Evolutionary conservation across 1,139 yeast genomes (phyloP).

Genomic region (Taphrina pruni): DNA sequence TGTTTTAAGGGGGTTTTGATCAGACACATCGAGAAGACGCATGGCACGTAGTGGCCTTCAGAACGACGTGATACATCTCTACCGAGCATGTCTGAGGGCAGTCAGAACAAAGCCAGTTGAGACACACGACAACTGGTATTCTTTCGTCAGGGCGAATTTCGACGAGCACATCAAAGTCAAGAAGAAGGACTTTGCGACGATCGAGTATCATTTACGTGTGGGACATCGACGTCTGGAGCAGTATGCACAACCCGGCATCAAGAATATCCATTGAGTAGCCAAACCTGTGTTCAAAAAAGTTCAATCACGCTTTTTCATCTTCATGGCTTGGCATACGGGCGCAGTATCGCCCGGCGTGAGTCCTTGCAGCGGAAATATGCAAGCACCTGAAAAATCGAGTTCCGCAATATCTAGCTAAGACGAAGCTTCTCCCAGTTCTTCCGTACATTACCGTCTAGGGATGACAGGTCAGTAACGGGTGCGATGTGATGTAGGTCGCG

Average conservation of each 20-base stretch:
- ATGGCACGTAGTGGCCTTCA: slow-evolving; percentile 36
- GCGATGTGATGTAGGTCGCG: too few species aligned
- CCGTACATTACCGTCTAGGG: too few species aligned
- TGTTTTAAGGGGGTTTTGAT: too few species aligned
- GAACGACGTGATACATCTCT: slow-evolving; percentile 49
- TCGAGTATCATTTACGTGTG: slow-evolving; percentile 78
- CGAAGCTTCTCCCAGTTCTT: too few species aligned
- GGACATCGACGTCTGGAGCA: slow-evolving; percentile 76
- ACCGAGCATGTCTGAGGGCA: slow-evolving; percentile 52
- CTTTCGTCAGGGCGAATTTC: slow-evolving; percentile 64
- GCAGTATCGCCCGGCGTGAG: too few species aligned
- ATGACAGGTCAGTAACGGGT: too few species aligned
- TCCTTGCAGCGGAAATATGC: too few species aligned
- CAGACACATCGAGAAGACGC: not conserved
- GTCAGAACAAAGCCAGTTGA: slow-evolving; percentile 50
- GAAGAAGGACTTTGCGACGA: slow-evolving; percentile 79
- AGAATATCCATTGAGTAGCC: slow-evolving; percentile 24
- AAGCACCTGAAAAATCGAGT: too few species aligned
- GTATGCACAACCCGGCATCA: slow-evolving; percentile 58
- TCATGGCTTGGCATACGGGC: too few species aligned
- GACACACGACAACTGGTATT: slow-evolving; percentile 49
- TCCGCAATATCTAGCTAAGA: too few species aligned
- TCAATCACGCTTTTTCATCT: too few species aligned
- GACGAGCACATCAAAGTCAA: slow-evolving; percentile 62
- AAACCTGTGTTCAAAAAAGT: too few species aligned